Conservation (phyloP, 192 early-diverging fungal genomes). For the Backusella morwellensis region DNA sequence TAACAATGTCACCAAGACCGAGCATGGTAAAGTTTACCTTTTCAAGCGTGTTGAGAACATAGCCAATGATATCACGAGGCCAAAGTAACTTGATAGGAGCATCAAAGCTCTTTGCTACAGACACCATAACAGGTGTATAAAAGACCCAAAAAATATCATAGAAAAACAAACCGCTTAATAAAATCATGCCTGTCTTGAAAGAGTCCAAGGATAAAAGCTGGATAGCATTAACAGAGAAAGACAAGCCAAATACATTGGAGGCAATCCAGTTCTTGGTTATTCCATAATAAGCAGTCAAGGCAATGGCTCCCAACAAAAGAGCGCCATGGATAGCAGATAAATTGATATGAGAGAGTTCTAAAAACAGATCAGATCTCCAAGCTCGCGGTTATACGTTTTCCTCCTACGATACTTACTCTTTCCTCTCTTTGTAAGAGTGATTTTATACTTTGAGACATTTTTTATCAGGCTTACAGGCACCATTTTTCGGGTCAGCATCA, state of each 20-base stretch:
- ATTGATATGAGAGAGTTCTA: slow-evolving; percentile 51
- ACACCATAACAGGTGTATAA: slow-evolving; percentile 98
- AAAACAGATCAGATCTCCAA: not conserved
- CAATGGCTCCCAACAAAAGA: slow-evolving; percentile 51
- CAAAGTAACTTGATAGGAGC: slow-evolving; percentile 95
- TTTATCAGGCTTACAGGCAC: slow-evolving; percentile 41
- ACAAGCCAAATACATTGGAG: slow-evolving; percentile 84
- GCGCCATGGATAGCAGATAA: slow-evolving; percentile 71
- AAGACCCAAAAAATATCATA: slow-evolving; percentile 99
- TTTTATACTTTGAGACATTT: slow-evolving; percentile 70
- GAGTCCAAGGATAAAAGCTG: slow-evolving; percentile 89
- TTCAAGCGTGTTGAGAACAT: slow-evolving; percentile 43
- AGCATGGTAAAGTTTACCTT: slow-evolving; percentile 81
- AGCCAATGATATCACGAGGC: slow-evolving; percentile 67
- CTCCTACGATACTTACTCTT: slow-evolving; percentile 46
- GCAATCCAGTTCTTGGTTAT: slow-evolving; percentile 92
- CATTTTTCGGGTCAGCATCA: slow-evolving; percentile 50
- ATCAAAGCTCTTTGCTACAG: slow-evolving; percentile 94
- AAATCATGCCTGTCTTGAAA: slow-evolving; percentile 95
- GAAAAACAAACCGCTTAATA: slow-evolving; percentile 87
- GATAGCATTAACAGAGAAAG: slow-evolving; percentile 85
- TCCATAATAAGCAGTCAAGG: slow-evolving; percentile 72
- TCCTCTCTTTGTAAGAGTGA: slow-evolving; percentile 63
- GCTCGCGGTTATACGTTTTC: not conserved
- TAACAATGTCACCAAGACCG: slow-evolving; percentile 95